A percentile compares a stretch with the other conserved stretches of the same genome.
These are phyloP conservation scores for Coemansia sp. DNA, from an alignment of 192 early-diverging fungal species.

Conservation along the genomic window DNA sequence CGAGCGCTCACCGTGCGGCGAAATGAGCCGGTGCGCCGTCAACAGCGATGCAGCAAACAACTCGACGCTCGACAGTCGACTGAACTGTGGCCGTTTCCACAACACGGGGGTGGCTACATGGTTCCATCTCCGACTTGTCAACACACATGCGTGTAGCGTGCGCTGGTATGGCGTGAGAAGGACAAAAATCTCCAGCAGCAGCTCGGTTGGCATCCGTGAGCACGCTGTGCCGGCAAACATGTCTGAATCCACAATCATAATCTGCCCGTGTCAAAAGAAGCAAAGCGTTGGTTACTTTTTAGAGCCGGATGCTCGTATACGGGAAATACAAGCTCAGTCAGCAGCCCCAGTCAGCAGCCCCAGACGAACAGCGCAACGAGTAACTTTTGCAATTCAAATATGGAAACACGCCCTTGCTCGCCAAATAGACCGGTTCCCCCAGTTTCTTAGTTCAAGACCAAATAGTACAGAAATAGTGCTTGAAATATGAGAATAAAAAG, in stretches of 20 bases:
- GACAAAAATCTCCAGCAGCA: conserved; percentile 34
- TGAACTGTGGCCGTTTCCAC: conserved; percentile 54
- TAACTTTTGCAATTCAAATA: too few species aligned
- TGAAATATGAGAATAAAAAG: too few species aligned
- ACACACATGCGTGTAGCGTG: conserved; percentile 43
- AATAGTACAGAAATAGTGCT: too few species aligned
- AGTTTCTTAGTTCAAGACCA: too few species aligned
- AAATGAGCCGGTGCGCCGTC: conserved; percentile 7
- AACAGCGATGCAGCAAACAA: conserved; percentile 28
- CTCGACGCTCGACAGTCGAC: conserved; percentile 40
- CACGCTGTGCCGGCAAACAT: conserved; percentile 10
- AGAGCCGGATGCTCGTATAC: too few species aligned
- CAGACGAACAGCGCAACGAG: too few species aligned
- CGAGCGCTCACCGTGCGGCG: not conserved
- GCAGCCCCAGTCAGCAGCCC: too few species aligned
- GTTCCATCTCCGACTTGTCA: conserved; percentile 55
- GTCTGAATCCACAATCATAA: not conserved
- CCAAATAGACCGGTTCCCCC: too few species aligned
- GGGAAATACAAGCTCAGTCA: too few species aligned
- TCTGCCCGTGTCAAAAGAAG: not conserved
- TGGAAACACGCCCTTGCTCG: too few species aligned
- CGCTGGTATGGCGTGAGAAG: conserved; percentile 21
- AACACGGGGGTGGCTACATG: conserved; percentile 48
- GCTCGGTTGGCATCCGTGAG: conserved; percentile 37
- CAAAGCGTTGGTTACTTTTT: too few species aligned